Evolutionary conservation across 306 rosid species (phyloP), one percentile per base, ranked within the genome.

Genomic region (Delonix regia): DNA sequence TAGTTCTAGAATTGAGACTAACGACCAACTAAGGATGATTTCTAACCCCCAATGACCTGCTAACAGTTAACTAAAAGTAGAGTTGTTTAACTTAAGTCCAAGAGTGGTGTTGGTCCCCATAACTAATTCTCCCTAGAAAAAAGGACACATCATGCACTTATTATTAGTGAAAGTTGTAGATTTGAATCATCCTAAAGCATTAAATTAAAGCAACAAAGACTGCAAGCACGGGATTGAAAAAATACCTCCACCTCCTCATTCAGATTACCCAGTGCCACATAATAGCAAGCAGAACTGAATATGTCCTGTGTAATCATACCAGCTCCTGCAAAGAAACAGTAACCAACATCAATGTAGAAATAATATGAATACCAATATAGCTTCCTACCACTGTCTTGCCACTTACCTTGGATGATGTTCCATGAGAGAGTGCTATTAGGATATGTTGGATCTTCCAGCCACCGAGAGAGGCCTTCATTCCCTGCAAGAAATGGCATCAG

Each of bases 361-460:
- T 52, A 65, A 60, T 16, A 79, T 55, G 18, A 41, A 39, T 41
- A 34, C 42, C 65, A 19, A 77, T 14, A 27, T 2, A 44, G 49
- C 70, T 51, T 60, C 30, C 25, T 19, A 38, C 33, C 19, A 0
- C 34, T 41, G 18, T 64, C 65, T 55, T 16, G 49, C 30, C 28
- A 28, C 15, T 85, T 81, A 91, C 98, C 97, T 64, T 78, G 89
- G 84, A 88, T 79, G 56, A 87, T 27, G 51, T 91, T 93, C 98
- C 98, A 93, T 38, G 97, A 91, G 18, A 93, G 83, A 44, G 97
- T 83, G 74, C 90, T 81, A 79, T 88, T 88, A 67, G 95, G 93
- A 79, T 88, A 83, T 62, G 94, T 81, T 45, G 95, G 97, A 47
- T 91, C 52, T 57, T 87, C 84, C 71, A 89, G 84, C 98, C 98